Conservation (phyloP, 2,329 filamentous ascomycete species). For the Fusarium sp. region DNA sequence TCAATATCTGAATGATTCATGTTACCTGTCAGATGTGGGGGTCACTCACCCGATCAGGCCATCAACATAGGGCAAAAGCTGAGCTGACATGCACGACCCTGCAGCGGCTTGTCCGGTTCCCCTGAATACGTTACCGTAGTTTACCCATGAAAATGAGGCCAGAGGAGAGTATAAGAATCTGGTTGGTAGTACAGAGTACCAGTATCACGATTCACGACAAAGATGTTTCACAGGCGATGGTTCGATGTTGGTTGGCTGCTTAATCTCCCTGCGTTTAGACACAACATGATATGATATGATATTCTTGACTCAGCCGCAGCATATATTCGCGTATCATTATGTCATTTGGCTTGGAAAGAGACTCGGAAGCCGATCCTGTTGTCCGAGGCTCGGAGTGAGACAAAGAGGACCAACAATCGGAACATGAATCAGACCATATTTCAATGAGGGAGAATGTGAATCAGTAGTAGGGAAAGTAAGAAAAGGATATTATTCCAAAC, state of each 20-base stretch:
- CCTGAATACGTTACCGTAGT: not conserved
- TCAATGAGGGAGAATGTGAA: not conserved
- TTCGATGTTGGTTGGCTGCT: not conserved
- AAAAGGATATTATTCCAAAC: constrained; percentile 28
- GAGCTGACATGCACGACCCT: constrained; percentile 10
- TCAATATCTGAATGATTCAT: constrained; percentile 4
- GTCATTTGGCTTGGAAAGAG: not conserved
- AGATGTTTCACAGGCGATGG: not conserved
- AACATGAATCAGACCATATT: not conserved
- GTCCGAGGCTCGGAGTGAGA: not conserved
- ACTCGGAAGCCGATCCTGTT: too few relatives aligned
- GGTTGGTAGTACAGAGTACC: not conserved
- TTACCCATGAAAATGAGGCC: not conserved
- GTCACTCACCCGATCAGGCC: not conserved
- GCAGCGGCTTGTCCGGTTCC: constrained; percentile 3
- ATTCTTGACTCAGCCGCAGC: not conserved
- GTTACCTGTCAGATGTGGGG: constrained; percentile 7
- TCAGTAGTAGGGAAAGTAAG: not conserved
- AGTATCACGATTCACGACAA: not conserved
- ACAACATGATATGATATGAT: not conserved
- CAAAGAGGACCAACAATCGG: not conserved
- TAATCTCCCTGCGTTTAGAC: not conserved
- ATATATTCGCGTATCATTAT: not conserved
- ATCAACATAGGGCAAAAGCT: not conserved
- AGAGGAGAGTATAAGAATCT: not conserved